These are phyloP conservation scores for Cordyceps farinosa DNA, from an alignment of 2,329 filamentous ascomycete species.

Conservation along the genomic window DNA sequence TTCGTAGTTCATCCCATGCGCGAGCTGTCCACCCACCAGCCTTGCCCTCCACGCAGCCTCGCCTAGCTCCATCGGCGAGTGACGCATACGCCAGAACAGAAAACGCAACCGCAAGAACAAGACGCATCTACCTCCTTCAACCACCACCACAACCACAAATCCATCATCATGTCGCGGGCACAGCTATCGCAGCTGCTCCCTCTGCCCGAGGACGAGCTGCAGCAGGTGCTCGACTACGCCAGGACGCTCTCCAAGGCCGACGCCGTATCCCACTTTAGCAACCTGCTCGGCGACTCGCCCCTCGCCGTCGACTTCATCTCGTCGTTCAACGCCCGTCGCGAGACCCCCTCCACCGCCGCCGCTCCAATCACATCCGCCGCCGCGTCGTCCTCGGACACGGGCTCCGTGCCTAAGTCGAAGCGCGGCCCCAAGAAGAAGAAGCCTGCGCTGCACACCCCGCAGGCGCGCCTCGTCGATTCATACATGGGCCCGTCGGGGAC, in stretches of 20 bases:
- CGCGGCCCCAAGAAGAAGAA: constrained; percentile 55
- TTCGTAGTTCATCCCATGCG: not conserved
- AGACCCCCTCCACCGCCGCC: constrained; percentile 32
- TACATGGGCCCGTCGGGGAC: constrained; percentile 63
- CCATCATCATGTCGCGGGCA: constrained; percentile 49
- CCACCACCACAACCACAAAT: not conserved
- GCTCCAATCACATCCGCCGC: constrained; percentile 24
- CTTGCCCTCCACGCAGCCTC: not conserved
- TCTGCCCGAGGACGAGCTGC: constrained; percentile 77
- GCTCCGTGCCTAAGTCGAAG: constrained; percentile 47
- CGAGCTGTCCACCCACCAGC: not conserved
- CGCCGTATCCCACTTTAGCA: constrained; percentile 79
- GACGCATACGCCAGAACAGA: constrained; percentile 1
- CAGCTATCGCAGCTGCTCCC: constrained; percentile 79
- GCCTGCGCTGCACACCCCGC: constrained; percentile 58
- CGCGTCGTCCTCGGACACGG: constrained; percentile 26
- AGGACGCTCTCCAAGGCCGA: constrained; percentile 70
- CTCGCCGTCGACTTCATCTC: constrained; percentile 73
- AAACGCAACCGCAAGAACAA: not conserved
- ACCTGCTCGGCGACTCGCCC: constrained; percentile 82
- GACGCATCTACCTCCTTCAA: not conserved
- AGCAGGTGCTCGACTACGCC: constrained; percentile 81
- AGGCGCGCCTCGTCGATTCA: constrained; percentile 57
- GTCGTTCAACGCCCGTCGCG: constrained; percentile 69
- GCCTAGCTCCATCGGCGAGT: constrained; percentile 9